Conservation (phyloP, 345 rosid genomes). For the Pugionium dolabratum region DNA sequence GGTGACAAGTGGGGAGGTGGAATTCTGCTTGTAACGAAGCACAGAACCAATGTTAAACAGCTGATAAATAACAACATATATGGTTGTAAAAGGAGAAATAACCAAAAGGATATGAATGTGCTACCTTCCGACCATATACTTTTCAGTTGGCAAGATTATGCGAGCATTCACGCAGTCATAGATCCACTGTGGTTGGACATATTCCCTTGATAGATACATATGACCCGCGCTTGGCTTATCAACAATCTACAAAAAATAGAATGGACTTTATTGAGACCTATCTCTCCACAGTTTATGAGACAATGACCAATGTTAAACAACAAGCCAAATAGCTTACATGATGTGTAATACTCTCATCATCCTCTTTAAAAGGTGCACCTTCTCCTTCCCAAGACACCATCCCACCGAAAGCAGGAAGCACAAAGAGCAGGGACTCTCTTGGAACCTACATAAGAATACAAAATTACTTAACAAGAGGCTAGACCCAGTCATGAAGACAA, state of each 20-base stretch:
- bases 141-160: constrained; percentile 68
- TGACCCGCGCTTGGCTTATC: constrained; percentile 92
- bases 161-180: constrained; percentile 80
- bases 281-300: constrained; percentile 6
- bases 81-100: not conserved
- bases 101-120: constrained; percentile 15
- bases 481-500: not conserved
- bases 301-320: not conserved
- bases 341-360: constrained; percentile 82
- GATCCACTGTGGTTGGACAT: constrained; percentile 96
- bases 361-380: constrained; percentile 78
- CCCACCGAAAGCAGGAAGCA: constrained; percentile 95
- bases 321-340: constrained; percentile 58
- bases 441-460: constrained; percentile 62
- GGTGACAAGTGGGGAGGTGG: constrained; percentile 94
- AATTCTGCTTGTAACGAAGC: constrained; percentile 44
- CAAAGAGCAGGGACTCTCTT: constrained; percentile 86
- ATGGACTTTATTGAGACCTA: not conserved
- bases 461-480: not conserved
- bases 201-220: constrained; percentile 71
- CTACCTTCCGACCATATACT: constrained; percentile 82
- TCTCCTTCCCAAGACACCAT: constrained; percentile 95
- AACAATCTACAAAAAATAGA: constrained; percentile 60
- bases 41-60: not conserved
- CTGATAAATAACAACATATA: not conserved